Evolutionary conservation across 768 basidiomycete species (phyloP).

Genomic region (Tylopilus intermedius): DNA sequence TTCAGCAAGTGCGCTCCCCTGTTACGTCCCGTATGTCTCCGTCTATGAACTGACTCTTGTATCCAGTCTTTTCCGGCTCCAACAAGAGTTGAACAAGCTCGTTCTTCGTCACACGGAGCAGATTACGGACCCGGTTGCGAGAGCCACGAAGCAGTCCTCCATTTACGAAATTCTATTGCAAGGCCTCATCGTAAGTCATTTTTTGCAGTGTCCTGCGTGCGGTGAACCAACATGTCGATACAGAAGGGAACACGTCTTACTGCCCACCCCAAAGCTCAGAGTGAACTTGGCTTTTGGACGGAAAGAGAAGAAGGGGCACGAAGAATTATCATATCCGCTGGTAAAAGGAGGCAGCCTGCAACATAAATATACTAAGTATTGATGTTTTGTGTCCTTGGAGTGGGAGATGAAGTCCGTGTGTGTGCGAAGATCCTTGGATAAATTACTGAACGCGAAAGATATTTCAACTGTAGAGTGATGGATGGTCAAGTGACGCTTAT

Average conservation of each 20-base stretch:
- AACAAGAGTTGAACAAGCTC: slow-evolving; percentile 77
- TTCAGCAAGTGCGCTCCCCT: slow-evolving; percentile 72
- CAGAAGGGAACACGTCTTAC: slow-evolving; percentile 66
- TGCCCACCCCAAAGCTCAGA: slow-evolving; percentile 80
- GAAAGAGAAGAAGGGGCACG: slow-evolving; percentile 79
- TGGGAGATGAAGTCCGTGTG: slow-evolving; percentile 13
- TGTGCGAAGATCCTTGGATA: slow-evolving; percentile 13
- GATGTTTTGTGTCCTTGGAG: slow-evolving; percentile 1
- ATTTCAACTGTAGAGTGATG: slow-evolving; percentile 12
- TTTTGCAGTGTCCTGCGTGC: not conserved
- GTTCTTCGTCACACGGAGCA: slow-evolving; percentile 69
- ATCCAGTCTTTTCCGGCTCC: slow-evolving; percentile 71
- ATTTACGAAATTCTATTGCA: slow-evolving; percentile 76
- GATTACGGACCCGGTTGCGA: slow-evolving; percentile 53
- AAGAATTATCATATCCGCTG: slow-evolving; percentile 46
- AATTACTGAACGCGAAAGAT: slow-evolving; percentile 13
- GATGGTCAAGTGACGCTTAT: slow-evolving; percentile 2
- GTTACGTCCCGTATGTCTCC: not conserved
- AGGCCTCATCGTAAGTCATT: slow-evolving; percentile 61
- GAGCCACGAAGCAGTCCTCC: slow-evolving; percentile 62
- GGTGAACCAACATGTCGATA: slow-evolving; percentile 1
- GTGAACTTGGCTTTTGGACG: slow-evolving; percentile 83
- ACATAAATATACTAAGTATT: slow-evolving; percentile 18
- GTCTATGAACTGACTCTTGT: not conserved
- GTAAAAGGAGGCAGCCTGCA: slow-evolving; percentile 26